Conservation (phyloP, 805 yeast species). For the Starmerella apicola region DNA sequence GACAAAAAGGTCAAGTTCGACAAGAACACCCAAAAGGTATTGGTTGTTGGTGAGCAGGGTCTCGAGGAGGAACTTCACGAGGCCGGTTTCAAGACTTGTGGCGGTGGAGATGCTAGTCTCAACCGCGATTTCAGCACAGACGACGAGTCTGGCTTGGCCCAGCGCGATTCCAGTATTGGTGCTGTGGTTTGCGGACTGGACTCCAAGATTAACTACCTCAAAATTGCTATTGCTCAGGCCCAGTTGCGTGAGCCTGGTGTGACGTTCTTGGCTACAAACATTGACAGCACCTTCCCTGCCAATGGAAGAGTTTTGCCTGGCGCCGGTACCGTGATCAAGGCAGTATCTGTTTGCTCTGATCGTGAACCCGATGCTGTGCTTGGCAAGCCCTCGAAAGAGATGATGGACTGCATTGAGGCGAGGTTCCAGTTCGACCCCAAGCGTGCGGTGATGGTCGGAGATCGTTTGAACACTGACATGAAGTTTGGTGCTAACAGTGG, state of each 20-base stretch:
- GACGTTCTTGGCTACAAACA: conserved; percentile 81
- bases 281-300: conserved; percentile 88
- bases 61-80: conserved; percentile 64
- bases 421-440: conserved; percentile 40
- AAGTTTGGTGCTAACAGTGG: conserved; percentile 81
- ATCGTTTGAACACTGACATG: conserved; percentile 90
- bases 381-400: conserved; percentile 81
- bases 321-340: conserved; percentile 82
- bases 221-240: conserved; percentile 68
- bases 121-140: conserved; percentile 41
- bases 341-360: conserved; percentile 63
- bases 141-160: conserved; percentile 29
- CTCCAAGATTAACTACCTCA: conserved; percentile 62
- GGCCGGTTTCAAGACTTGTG: conserved; percentile 63
- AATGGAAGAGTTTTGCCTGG: conserved; percentile 82
- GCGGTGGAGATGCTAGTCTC: conserved; percentile 67
- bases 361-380: conserved; percentile 69
- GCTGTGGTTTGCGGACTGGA: conserved; percentile 87
- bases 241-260: conserved; percentile 56
- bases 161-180: conserved; percentile 59
- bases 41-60: conserved; percentile 85
- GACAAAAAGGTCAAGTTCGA: conserved; percentile 64
- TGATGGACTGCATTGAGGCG: conserved; percentile 81
- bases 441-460: conserved; percentile 85
- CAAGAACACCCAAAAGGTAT: conserved; percentile 55